Evolutionary conservation across 1,284 basidiomycete genomes (phyloP).

Genomic region (Cutaneotrichosporon arboriforme): DNA sequence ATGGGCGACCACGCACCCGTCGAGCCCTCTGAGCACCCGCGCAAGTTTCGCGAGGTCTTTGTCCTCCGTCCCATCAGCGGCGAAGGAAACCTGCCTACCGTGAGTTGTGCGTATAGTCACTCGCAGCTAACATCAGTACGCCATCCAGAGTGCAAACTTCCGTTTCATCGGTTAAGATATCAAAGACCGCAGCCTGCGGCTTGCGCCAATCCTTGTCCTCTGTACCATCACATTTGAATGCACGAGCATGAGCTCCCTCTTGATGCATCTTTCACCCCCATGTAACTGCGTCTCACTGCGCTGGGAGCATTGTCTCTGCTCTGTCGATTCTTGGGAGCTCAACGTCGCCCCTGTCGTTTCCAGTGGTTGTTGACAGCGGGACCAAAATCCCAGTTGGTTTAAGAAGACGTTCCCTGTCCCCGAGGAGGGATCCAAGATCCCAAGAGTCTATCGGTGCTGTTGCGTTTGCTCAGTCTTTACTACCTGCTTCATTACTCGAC

Average conservation of each 20-base stretch:
- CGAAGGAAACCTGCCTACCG: conserved; percentile 42
- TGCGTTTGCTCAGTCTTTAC: background rate
- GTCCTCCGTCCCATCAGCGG: conserved; percentile 32
- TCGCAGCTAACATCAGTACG: conserved; percentile 25
- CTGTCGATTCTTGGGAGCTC: no score
- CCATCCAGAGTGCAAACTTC: conserved; percentile 41
- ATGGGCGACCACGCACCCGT: conserved; percentile 17
- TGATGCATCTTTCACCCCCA: background rate
- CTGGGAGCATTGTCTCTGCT: background rate
- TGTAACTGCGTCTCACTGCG: background rate
- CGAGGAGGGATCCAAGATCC: no score
- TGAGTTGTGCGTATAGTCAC: conserved; percentile 10
- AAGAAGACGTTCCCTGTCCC: no score
- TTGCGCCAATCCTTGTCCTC: no score
- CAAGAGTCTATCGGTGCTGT: no score
- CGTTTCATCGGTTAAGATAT: conserved; percentile 36
- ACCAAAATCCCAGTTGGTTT: no score
- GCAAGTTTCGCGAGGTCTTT: conserved; percentile 45
- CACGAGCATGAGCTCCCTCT: background rate
- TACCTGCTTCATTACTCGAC: background rate
- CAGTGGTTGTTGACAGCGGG: background rate
- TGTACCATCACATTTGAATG: background rate
- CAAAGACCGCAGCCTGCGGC: no score
- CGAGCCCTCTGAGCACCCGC: conserved; percentile 28
- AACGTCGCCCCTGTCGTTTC: background rate